Evolutionary conservation across 441 rosid species (phyloP), one percentile per base, ranked within the genome.

Genomic region (Biscutella laevigata): DNA sequence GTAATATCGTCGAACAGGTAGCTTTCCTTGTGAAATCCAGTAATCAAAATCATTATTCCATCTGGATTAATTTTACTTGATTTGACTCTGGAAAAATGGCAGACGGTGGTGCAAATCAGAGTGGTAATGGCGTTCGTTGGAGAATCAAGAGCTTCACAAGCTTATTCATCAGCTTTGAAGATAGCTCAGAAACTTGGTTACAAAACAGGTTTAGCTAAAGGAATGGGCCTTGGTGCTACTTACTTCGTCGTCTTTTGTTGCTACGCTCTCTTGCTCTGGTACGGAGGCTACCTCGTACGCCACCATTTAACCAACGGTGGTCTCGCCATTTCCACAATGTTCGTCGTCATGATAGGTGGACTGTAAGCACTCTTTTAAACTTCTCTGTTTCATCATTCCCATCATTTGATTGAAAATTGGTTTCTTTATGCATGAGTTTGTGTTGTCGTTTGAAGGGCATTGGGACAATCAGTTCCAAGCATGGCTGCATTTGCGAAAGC

Each of bases 341-440:
- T 94, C 56, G 88, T 95, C 3, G 99, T 94, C 51, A 94, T 94
- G 99, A 75, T 94, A 6, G 99, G 99, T 67, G 99, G 99, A 64
- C 45, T 94, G 99, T 94, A 72, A 83, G 97, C 73, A 20, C 63
- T 45, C 3, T 20, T 22, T 20, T 20, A 14, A 48, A 14, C 39
- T 25, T 30, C 30, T 47, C 26, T 37, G 29, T 45, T 26, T 51
- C 50, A 28, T 50, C 21, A 49, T 15, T 32, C 9, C 30, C 16
- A 4, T 35, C 9, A 1, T 42, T 35, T 20, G 40, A n/a, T 27
- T 46, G 13, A 7, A 0, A 0, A n/a, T 10, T 46, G n/a, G 27
- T 48, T 25, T 14, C 10, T 5, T 57, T 57, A 2, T 4, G 0
- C 0, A 25, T 27, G 53, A 57, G 46, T 11, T 37, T 60, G 33